A percentile compares a stretch with the other conserved stretches of the same genome.
phyloP scores from a whole-genome alignment of 2,329 filamentous ascomycete species.

The Pestalotiopsis sp. region DNA sequence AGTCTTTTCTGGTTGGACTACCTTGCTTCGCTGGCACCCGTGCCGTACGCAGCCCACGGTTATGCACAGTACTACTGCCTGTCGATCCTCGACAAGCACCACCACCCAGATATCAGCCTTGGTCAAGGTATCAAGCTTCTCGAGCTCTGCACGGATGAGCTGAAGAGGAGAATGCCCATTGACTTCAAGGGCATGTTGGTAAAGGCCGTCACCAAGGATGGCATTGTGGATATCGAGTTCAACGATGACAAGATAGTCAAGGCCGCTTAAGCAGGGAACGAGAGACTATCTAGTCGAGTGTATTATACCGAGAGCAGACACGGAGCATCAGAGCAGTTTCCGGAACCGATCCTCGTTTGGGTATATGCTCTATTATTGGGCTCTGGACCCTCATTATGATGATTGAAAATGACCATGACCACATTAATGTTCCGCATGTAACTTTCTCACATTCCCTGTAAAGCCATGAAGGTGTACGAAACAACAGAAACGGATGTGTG shows the following conservation, averaged over 20 bases:
- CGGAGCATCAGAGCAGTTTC: not conserved
- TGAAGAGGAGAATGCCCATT: constrained; percentile 94
- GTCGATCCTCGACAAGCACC: constrained; percentile 96
- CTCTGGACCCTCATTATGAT: not conserved
- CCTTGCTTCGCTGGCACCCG: constrained; percentile 80
- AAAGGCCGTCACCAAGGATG: constrained; percentile 94
- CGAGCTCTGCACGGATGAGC: constrained; percentile 92
- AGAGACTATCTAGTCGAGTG: not conserved
- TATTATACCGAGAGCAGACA: not conserved
- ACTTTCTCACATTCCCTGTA: no score
- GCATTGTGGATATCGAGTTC: constrained; percentile 81
- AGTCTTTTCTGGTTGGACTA: constrained; percentile 98
- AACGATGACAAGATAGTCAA: constrained; percentile 77
- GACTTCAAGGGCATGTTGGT: constrained; percentile 98
- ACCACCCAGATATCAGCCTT: constrained; percentile 89
- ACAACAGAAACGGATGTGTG: no score
- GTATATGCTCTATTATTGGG: not conserved
- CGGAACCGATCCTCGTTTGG: not conserved
- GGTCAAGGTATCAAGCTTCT: constrained; percentile 91
- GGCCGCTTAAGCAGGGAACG: constrained; percentile 46
- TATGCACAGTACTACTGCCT: constrained; percentile 99
- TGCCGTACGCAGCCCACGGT: constrained; percentile 96
- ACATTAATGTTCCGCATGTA: not conserved
- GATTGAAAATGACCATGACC: not conserved
- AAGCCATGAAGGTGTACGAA: no score